These are phyloP conservation scores for Dryas alaskensis DNA, from an alignment of 306 rosid genomes.

Conservation along the genomic window DNA sequence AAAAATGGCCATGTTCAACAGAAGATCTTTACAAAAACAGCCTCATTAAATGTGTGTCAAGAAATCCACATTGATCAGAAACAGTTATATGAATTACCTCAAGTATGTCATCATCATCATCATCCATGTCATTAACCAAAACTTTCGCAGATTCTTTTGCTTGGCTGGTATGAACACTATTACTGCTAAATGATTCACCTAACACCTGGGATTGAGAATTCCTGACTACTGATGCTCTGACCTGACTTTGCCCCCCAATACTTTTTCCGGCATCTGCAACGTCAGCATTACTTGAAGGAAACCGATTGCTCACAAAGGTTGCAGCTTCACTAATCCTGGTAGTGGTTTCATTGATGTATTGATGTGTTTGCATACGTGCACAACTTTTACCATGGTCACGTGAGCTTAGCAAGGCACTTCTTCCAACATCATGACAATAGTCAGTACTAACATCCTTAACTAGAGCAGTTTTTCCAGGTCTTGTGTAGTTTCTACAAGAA, in stretches of 20 bases:
- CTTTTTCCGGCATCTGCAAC: constrained; percentile 32
- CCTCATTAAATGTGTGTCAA: neutral
- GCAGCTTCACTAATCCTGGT: constrained; percentile 30
- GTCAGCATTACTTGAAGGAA: constrained; percentile 28
- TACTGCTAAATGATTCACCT: constrained; percentile 38
- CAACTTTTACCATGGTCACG: constrained; percentile 26
- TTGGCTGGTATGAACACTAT: constrained; percentile 33
- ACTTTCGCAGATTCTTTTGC: constrained; percentile 30
- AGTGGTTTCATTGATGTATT: constrained; percentile 21
- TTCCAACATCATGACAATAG: constrained; percentile 30
- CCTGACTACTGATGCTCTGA: constrained; percentile 36
- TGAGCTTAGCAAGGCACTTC: constrained; percentile 32
- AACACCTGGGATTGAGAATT: constrained; percentile 37
- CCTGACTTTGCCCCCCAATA: constrained; percentile 32
- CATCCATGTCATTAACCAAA: constrained; percentile 42
- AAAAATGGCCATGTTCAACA: neutral
- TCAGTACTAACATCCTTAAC: constrained; percentile 33
- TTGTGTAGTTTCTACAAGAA: constrained; percentile 53
- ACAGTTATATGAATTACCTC: constrained; percentile 48
- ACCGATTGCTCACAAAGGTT: constrained; percentile 15
- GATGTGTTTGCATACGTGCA: constrained; percentile 21
- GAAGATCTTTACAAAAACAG: neutral
- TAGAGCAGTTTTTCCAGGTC: constrained; percentile 56
- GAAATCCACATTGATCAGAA: constrained; percentile 8
- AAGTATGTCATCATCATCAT: constrained; percentile 64